Percentiles rank a stretch among this genome's conserved stretches.
These are phyloP conservation scores for Pouteria glomerata DNA, from an alignment of 148 eudicot species.

Conservation along the genomic window DNA sequence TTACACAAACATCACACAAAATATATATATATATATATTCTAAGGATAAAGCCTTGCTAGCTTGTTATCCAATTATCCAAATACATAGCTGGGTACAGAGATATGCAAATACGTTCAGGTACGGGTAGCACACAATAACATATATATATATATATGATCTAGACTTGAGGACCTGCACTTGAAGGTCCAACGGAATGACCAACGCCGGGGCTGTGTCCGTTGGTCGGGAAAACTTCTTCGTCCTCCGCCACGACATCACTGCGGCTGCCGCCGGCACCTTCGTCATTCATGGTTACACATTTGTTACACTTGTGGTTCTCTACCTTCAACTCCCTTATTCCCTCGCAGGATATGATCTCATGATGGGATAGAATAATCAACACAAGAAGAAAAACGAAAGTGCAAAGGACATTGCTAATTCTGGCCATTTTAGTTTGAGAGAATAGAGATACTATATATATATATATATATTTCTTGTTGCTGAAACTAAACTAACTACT, in stretches of 20 bases:
- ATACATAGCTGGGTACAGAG: no score
- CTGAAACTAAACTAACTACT: no score
- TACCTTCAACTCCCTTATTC: conserved; percentile 3
- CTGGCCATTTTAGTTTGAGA: no score
- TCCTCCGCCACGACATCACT: not conserved
- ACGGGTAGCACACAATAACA: no score
- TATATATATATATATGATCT: not conserved
- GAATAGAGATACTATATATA: not conserved
- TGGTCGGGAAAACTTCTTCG: not conserved
- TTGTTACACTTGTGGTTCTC: not conserved
- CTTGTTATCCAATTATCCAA: no score
- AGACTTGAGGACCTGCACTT: not conserved
- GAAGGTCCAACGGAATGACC: conserved; percentile 7
- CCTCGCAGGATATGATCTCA: not conserved
- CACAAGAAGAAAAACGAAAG: conserved; percentile 6
- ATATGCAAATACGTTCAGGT: no score
- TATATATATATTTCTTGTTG: no score
- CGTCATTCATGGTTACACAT: not conserved
- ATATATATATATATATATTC: no score
- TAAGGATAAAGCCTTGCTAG: no score
- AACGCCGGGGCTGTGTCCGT: conserved; percentile 10
- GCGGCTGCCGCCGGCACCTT: not conserved
- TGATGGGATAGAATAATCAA: not conserved
- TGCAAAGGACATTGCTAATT: not conserved
- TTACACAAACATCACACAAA: no score